phyloP scores from a whole-genome alignment of 2,329 filamentous ascomycete genomes.

The Diaporthe vaccinii region DNA sequence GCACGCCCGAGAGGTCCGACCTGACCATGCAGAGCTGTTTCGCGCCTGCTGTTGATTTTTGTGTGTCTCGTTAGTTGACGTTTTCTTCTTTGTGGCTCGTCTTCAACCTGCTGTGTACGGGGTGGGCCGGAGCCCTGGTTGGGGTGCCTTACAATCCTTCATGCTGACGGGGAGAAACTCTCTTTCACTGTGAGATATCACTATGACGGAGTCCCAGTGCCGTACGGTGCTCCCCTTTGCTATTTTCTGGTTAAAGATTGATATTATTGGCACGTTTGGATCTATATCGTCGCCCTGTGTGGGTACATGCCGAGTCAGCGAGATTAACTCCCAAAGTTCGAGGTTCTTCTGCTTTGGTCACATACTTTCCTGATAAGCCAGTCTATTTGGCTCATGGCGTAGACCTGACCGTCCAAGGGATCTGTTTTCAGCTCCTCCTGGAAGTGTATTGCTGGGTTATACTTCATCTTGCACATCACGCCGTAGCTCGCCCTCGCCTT shows the following conservation, averaged over 20 bases:
- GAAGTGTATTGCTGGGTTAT: slow-evolving; percentile 53
- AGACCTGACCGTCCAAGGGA: slow-evolving; percentile 51
- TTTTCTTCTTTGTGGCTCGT: neutral
- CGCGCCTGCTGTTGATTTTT: slow-evolving; percentile 50
- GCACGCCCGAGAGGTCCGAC: slow-evolving; percentile 56
- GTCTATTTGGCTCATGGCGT: slow-evolving; percentile 58
- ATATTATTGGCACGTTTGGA: slow-evolving; percentile 52
- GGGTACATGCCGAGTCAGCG: slow-evolving; percentile 9
- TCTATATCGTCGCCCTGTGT: slow-evolving; percentile 56
- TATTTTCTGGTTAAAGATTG: slow-evolving; percentile 52
- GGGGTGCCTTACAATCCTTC: slow-evolving; percentile 51
- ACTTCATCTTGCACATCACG: slow-evolving; percentile 54
- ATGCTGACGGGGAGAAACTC: slow-evolving; percentile 53
- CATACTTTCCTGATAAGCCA: slow-evolving; percentile 57
- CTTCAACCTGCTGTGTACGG: neutral
- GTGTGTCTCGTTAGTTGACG: neutral
- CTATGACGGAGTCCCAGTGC: slow-evolving; percentile 55
- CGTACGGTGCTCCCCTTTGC: slow-evolving; percentile 50
- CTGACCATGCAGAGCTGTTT: slow-evolving; percentile 56
- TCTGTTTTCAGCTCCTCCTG: slow-evolving; percentile 54
- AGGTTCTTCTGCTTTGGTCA: neutral
- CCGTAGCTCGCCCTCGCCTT: slow-evolving; percentile 60
- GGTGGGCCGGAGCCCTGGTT: neutral
- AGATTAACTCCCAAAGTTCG: neutral
- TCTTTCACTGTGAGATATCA: slow-evolving; percentile 55